Conservation (phyloP, 139 green algal species). For the Dunaliella primolecta region DNA sequence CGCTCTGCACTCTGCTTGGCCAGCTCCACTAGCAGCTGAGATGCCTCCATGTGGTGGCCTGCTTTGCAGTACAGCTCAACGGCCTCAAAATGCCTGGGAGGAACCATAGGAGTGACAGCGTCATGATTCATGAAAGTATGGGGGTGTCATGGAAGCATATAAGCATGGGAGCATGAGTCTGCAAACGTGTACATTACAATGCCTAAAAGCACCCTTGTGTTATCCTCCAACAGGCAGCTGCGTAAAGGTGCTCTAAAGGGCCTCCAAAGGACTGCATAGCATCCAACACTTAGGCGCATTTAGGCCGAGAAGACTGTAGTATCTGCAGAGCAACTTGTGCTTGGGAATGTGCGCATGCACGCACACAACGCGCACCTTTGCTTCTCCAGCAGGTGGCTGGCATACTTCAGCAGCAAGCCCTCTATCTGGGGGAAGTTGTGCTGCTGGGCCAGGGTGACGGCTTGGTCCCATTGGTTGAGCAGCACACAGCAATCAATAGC, state of each 20-base stretch:
- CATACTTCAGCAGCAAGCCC: constrained; percentile 70
- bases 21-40: constrained; percentile 57
- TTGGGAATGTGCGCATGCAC: neutral
- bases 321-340: too few species aligned
- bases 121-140: too few species aligned
- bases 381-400: constrained; percentile 67
- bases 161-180: too few species aligned
- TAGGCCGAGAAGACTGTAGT: too few species aligned
- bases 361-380: constrained; percentile 31
- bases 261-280: too few species aligned
- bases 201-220: too few species aligned
- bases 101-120: too few species aligned
- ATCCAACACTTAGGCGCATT: too few species aligned
- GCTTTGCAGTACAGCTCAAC: constrained; percentile 71
- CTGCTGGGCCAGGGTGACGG: constrained; percentile 60
- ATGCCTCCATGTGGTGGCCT: constrained; percentile 65
- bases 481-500: constrained; percentile 77
- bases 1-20: constrained; percentile 24
- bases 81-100: constrained; percentile 40
- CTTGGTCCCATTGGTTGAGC: constrained; percentile 84
- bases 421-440: constrained; percentile 63
- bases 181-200: too few species aligned
- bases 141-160: too few species aligned
- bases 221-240: too few species aligned
- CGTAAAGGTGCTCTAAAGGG: too few species aligned